A percentile compares a stretch with the other conserved stretches of the same genome.
phyloP scores from a whole-genome alignment of 2,329 filamentous ascomycete species.

The Colletotrichum sp. region DNA sequence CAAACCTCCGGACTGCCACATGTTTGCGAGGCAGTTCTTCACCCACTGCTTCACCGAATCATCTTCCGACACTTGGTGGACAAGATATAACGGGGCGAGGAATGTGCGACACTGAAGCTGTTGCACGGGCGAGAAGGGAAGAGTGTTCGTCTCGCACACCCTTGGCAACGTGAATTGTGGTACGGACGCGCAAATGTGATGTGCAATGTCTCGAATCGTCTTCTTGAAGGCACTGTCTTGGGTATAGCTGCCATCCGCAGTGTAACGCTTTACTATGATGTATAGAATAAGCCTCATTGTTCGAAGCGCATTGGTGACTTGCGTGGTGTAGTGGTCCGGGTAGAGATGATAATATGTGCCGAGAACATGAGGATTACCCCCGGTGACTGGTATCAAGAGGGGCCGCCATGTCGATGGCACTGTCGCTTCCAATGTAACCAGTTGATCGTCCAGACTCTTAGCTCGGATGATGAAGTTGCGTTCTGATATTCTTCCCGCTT shows the following conservation, averaged over 20 bases:
- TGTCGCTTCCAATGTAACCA: neutral
- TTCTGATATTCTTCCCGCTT: neutral
- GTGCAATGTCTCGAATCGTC: neutral
- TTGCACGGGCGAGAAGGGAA: conserved; percentile 23
- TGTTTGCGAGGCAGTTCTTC: conserved; percentile 8
- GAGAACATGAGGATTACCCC: conserved; percentile 5
- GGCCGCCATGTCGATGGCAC: neutral
- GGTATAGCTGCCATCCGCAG: neutral
- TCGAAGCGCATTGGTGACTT: conserved; percentile 26
- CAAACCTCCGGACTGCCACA: conserved; percentile 23
- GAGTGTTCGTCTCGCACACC: neutral
- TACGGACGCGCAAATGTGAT: conserved; percentile 22
- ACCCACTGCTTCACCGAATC: conserved; percentile 14
- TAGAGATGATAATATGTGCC: conserved; percentile 24
- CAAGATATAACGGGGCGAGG: conserved; percentile 23
- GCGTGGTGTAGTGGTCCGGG: conserved; percentile 22
- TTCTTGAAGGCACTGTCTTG: neutral
- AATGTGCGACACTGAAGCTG: conserved; percentile 23
- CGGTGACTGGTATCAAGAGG: neutral
- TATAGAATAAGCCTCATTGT: conserved; percentile 25
- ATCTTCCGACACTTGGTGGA: conserved; percentile 17
- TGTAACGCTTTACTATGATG: neutral
- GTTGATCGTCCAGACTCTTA: neutral
- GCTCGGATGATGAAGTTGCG: neutral
- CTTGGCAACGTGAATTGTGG: conserved; percentile 22